Conservation (phyloP, 2,329 filamentous ascomycete species). For the Aspergillus fumigatiaffinis region DNA sequence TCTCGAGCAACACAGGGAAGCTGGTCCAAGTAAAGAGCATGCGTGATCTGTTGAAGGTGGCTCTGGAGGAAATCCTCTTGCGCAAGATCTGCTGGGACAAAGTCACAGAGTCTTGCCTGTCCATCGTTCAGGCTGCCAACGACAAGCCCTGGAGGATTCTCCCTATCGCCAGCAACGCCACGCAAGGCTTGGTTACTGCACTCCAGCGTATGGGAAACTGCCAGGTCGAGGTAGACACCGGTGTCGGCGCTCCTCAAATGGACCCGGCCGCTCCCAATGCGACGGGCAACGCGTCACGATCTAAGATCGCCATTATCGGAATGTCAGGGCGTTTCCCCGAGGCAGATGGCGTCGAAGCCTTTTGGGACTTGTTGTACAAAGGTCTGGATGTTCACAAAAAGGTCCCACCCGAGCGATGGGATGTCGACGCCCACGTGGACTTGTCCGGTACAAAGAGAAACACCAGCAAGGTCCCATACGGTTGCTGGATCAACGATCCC, state of each 20-base stretch:
- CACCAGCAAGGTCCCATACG: slow-evolving; percentile 67
- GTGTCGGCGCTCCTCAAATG: slow-evolving; percentile 23
- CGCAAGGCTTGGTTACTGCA: slow-evolving; percentile 28
- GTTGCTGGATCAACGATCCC: slow-evolving; percentile 67
- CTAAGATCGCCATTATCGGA: slow-evolving; percentile 64
- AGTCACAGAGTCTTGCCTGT: slow-evolving; percentile 31
- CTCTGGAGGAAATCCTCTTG: slow-evolving; percentile 37
- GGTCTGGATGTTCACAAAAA: slow-evolving; percentile 65
- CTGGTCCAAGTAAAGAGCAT: slow-evolving; percentile 26
- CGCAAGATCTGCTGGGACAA: slow-evolving; percentile 41
- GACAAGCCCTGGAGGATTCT: slow-evolving; percentile 20
- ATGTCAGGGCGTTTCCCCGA: slow-evolving; percentile 71
- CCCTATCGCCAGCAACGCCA: slow-evolving; percentile 31
- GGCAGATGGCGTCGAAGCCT: slow-evolving; percentile 59
- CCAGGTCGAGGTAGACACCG: slow-evolving; percentile 23
- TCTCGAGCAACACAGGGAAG: slow-evolving; percentile 38
- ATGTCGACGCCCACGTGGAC: slow-evolving; percentile 63
- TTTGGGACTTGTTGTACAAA: slow-evolving; percentile 67
- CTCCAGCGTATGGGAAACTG: slow-evolving; percentile 28
- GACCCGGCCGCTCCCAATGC: slow-evolving; percentile 18
- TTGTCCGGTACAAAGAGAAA: slow-evolving; percentile 65
- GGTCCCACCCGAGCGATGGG: slow-evolving; percentile 64
- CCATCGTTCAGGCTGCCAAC: slow-evolving; percentile 14
- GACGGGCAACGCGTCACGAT: slow-evolving; percentile 22
- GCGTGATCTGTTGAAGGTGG: slow-evolving; percentile 28